These are phyloP conservation scores for Fusarium musae DNA, from an alignment of 2,329 filamentous ascomycete genomes.

Conservation along the genomic window DNA sequence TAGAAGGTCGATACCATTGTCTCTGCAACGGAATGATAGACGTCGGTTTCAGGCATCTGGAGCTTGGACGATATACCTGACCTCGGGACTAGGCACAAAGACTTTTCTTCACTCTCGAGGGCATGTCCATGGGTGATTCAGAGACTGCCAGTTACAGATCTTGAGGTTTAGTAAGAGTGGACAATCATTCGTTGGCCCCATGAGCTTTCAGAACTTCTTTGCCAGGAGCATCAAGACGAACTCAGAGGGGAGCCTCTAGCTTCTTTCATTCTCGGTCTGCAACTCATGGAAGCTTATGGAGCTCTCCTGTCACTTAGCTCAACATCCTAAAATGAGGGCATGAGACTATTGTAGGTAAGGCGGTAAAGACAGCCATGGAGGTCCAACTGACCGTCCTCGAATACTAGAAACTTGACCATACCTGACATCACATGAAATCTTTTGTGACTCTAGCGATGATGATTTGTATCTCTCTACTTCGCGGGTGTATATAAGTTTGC, in stretches of 20 bases:
- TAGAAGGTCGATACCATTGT: fast-evolving
- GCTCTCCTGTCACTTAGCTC: fast-evolving
- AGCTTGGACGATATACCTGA: fast-evolving
- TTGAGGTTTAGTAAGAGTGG: fast-evolving
- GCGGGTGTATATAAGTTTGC: fast-evolving
- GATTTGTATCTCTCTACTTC: fast-evolving
- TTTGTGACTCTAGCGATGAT: fast-evolving
- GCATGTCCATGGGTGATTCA: neutral
- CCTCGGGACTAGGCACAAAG: fast-evolving
- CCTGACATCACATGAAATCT: neutral
- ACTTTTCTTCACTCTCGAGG: too few relatives aligned
- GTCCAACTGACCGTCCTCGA: fast-evolving
- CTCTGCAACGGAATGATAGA: neutral
- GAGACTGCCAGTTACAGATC: fast-evolving
- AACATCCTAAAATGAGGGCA: fast-evolving
- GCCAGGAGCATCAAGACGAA: fast-evolving
- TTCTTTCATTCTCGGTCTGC: fast-evolving
- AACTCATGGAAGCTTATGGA: neutral
- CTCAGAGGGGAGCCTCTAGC: neutral
- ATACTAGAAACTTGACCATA: neutral
- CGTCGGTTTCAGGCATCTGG: too few relatives aligned
- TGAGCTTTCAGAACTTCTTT: neutral
- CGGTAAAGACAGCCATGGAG: neutral
- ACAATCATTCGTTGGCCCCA: neutral
- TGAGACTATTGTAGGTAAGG: too few relatives aligned